Evolutionary conservation across 805 yeast species (phyloP).

Genomic region (Cyberlindnera meyerae): DNA sequence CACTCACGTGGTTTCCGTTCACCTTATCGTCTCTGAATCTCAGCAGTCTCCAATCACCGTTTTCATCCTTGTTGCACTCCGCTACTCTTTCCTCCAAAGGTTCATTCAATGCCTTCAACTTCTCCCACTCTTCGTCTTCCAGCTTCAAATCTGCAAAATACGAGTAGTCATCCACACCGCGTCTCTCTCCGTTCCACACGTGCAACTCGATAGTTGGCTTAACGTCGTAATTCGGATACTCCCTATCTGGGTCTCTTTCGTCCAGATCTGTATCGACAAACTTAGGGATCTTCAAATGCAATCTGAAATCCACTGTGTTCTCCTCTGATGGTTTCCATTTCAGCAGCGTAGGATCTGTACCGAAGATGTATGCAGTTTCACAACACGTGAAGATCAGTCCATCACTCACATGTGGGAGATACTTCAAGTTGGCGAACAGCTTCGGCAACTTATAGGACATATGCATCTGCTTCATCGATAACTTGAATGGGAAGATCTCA

Average conservation of each 20-base stretch:
- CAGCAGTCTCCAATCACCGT: conserved; percentile 69
- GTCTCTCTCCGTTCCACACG: conserved; percentile 72
- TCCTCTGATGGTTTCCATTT: conserved; percentile 98
- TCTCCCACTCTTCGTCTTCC: conserved; percentile 74
- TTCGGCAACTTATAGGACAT: conserved; percentile 71
- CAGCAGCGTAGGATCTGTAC: conserved; percentile 79
- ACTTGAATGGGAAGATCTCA: conserved; percentile 74
- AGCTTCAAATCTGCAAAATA: conserved; percentile 62
- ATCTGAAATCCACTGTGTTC: conserved; percentile 84
- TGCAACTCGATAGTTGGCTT: conserved; percentile 65
- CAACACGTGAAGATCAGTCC: conserved; percentile 93
- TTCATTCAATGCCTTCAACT: conserved; percentile 60
- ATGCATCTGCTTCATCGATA: conserved; percentile 85
- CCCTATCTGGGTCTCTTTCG: conserved; percentile 61
- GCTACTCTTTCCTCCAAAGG: conserved; percentile 87
- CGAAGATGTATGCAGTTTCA: conserved; percentile 78
- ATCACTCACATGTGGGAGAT: conserved; percentile 83
- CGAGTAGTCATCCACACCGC: conserved; percentile 58
- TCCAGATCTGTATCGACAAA: conserved; percentile 57
- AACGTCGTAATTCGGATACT: conserved; percentile 76
- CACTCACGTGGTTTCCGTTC: conserved; percentile 79
- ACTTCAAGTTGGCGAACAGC: conserved; percentile 66
- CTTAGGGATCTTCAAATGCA: conserved; percentile 55
- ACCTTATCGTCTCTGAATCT: conserved; percentile 91
- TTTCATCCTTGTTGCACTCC: conserved; percentile 69